Evolutionary conservation across 1,139 yeast species (phyloP), one percentile per base, ranked within the genome.

Genomic region (Hansenula lynferdii): DNA sequence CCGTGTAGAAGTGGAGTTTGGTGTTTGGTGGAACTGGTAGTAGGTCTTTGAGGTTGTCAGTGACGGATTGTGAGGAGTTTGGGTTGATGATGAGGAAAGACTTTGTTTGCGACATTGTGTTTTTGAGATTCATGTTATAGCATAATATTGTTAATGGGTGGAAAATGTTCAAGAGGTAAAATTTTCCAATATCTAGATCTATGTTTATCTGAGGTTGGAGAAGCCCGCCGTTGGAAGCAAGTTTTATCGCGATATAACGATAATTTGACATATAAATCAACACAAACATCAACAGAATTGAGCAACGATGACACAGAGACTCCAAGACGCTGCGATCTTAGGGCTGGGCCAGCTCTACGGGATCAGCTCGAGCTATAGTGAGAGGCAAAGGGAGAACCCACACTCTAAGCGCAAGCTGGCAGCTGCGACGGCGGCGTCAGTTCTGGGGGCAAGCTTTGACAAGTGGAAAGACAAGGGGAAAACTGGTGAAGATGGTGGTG

Each of bases 51-150:
- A 84, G 62, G 43, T 75, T 75, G 14, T 67, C 66, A 0, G 89
- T 80, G 51, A 84, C 82, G 18, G 73, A 64, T 28, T 54, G 51
- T 4, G 89, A 77, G 1, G 90, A 81, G 58, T 83, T 83, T n/a
- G 92, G 92, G 54, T 83, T 82, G 49, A 82, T 69, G 8, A 83
- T 55, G 14, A 73, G 61, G 22, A 31, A 31, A 3, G 34, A 28
- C 7, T 18, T 19, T 3, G 16, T n/a, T 8, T 28, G 22, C 4
- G 23, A n/a, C n/a, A n/a, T n/a, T n/a, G n/a, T n/a, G n/a, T n/a
- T n/a, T n/a, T n/a, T n/a, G n/a, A n/a, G n/a, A n/a, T n/a, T n/a
- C n/a, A n/a, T n/a, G n/a, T n/a, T n/a, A n/a, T n/a, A n/a, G n/a
- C n/a, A n/a, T n/a, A n/a, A n/a, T n/a, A n/a, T n/a, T n/a, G n/a